Evolutionary conservation across 805 yeast genomes (phyloP).

Genomic region (Nakazawaea populi): DNA sequence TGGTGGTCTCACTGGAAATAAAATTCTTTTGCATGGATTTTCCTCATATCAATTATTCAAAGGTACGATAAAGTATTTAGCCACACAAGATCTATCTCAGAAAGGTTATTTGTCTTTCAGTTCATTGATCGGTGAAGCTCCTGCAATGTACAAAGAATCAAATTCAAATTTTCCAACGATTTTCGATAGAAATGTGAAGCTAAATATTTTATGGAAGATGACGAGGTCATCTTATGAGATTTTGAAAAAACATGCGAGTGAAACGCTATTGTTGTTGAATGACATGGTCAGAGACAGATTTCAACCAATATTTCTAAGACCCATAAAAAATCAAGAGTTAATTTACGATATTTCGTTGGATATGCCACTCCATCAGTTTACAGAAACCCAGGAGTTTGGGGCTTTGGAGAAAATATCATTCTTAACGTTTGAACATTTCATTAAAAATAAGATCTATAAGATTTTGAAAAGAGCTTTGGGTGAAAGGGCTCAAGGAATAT

Average conservation of each 20-base stretch:
- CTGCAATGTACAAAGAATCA: conserved; percentile 40
- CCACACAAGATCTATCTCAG: conserved; percentile 65
- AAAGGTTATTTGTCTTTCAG: conserved; percentile 65
- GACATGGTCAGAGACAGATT: conserved; percentile 84
- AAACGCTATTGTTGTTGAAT: conserved; percentile 62
- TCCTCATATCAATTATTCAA: conserved; percentile 92
- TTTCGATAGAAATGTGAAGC: conserved; percentile 68
- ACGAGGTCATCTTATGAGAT: conserved; percentile 57
- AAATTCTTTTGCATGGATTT: conserved; percentile 77
- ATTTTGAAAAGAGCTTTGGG: conserved; percentile 55
- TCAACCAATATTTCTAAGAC: conserved; percentile 65
- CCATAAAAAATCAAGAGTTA: conserved; percentile 44
- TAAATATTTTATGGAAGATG: conserved; percentile 81
- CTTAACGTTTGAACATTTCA: conserved; percentile 60
- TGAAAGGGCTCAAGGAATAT: conserved; percentile 35
- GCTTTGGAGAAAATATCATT: conserved; percentile 69
- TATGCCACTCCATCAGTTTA: conserved; percentile 39
- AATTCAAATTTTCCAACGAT: conserved; percentile 74
- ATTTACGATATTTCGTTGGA: conserved; percentile 62
- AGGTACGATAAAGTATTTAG: conserved; percentile 77
- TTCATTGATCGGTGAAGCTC: conserved; percentile 42
- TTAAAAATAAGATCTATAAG: conserved; percentile 55
- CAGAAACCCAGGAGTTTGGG: conserved; percentile 45
- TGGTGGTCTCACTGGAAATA: conserved; percentile 72
- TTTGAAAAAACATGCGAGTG: conserved; percentile 59